phyloP scores from a whole-genome alignment of 2,329 filamentous ascomycete species.

The Botrytis porri region DNA sequence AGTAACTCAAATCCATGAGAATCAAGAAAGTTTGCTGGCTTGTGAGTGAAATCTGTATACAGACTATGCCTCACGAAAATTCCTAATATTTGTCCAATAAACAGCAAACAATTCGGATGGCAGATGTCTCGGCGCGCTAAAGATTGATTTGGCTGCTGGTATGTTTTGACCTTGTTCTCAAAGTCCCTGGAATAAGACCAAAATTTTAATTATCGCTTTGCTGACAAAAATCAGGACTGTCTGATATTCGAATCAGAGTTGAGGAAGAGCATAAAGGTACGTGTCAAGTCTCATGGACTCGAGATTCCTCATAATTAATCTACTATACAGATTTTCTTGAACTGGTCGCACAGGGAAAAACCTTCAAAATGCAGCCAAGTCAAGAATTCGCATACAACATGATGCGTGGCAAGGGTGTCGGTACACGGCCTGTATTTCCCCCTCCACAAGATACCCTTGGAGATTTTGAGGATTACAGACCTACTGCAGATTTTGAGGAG shows the following conservation, averaged over 20 bases:
- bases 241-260: conserved; percentile 6
- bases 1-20: not conserved
- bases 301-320: not conserved
- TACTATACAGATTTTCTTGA: conserved; percentile 12
- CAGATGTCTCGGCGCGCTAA: conserved; percentile 1
- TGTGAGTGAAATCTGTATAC: not conserved
- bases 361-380: conserved; percentile 6
- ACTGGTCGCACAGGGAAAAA: not conserved
- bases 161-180: not conserved
- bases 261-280: conserved; percentile 16
- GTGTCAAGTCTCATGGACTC: not conserved
- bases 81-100: conserved; percentile 7
- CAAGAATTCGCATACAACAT: conserved; percentile 16
- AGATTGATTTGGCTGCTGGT: conserved; percentile 8
- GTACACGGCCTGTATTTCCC: conserved; percentile 9
- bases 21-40: not conserved
- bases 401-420: conserved; percentile 16
- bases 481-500: not conserved
- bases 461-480: conserved; percentile 1
- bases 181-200: not conserved
- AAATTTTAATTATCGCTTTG: not conserved
- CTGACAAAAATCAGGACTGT: conserved; percentile 4
- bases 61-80: not conserved
- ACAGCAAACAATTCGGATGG: not conserved
- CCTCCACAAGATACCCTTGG: not conserved